These are phyloP conservation scores for Eucalyptus pauciflora DNA, from an alignment of 345 rosid species.

Conservation along the genomic window DNA sequence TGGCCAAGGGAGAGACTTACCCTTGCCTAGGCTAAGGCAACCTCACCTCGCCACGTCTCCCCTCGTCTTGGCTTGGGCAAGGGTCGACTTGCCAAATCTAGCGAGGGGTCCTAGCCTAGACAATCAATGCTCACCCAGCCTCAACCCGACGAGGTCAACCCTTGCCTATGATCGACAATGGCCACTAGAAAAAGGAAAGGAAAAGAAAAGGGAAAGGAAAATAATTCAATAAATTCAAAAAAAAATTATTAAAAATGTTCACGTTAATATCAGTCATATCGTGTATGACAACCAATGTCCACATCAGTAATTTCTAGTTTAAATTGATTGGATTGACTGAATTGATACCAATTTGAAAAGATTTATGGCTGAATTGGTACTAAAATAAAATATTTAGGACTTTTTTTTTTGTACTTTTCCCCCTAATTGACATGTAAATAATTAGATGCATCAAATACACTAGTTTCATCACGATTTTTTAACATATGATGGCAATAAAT, in stretches of 20 bases:
- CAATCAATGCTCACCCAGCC: fast-evolving
- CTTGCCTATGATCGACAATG: fast-evolving
- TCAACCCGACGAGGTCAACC: fast-evolving
- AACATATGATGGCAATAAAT: background rate
- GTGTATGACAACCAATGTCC: no score
- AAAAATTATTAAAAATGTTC: no score
- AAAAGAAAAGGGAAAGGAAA: no score
- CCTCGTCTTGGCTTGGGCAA: fast-evolving
- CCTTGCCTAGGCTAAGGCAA: fast-evolving
- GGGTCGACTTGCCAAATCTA: fast-evolving
- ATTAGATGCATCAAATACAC: background rate
- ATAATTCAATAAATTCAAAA: no score
- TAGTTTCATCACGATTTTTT: background rate
- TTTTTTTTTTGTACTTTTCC: no score
- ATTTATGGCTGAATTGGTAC: fast-evolving
- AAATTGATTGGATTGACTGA: no score
- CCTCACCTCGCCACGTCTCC: fast-evolving
- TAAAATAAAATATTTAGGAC: no score
- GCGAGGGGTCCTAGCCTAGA: no score
- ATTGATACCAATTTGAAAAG: fast-evolving
- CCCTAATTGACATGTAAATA: background rate
- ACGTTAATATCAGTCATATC: fast-evolving
- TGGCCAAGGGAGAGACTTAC: no score
- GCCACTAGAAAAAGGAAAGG: no score
- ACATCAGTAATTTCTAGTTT: fast-evolving